Conservation (phyloP, 352 stramenopile species). For the Phytophthora citrophthora region DNA sequence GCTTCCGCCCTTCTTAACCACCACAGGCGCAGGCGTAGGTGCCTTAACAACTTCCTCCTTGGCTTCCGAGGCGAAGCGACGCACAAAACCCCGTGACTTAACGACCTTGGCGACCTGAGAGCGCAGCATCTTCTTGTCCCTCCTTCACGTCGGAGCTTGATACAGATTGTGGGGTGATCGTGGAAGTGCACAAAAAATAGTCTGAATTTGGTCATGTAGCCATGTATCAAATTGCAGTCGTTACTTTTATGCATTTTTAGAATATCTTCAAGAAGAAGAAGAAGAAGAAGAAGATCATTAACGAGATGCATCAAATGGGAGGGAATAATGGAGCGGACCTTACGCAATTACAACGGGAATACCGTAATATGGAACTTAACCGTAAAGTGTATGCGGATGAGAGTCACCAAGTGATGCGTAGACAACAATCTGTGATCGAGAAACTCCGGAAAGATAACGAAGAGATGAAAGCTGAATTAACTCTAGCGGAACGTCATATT, state of each 20-base stretch:
- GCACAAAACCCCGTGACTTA: constrained; percentile 42
- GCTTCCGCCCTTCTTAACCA: constrained; percentile 59
- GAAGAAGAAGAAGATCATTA: not conserved
- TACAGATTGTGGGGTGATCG: constrained; percentile 22
- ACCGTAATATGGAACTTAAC: constrained; percentile 98
- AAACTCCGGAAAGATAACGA: constrained; percentile 90
- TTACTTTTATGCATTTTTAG: too few relatives aligned
- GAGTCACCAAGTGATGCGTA: constrained; percentile 93
- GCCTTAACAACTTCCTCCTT: constrained; percentile 45
- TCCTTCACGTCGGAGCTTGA: constrained; percentile 24
- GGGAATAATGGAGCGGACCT: constrained; percentile 70
- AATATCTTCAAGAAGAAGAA: not conserved
- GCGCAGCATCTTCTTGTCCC: constrained; percentile 35
- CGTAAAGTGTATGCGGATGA: constrained; percentile 94
- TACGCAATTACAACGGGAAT: constrained; percentile 94
- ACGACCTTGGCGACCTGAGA: constrained; percentile 31
- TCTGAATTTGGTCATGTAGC: not conserved
- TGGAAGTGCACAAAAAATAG: constrained; percentile 7
- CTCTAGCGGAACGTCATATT: constrained; percentile 88
- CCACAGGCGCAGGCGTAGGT: constrained; percentile 33
- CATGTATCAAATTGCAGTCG: not conserved
- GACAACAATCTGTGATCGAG: constrained; percentile 93
- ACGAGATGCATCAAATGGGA: constrained; percentile 28
- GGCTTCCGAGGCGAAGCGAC: constrained; percentile 65
- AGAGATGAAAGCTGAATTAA: constrained; percentile 90